Percentiles rank a stretch among this genome's conserved stretches.
Evolutionary conservation across 2,329 filamentous ascomycete genomes (phyloP).

Genomic region (Fusarium lyarnte): DNA sequence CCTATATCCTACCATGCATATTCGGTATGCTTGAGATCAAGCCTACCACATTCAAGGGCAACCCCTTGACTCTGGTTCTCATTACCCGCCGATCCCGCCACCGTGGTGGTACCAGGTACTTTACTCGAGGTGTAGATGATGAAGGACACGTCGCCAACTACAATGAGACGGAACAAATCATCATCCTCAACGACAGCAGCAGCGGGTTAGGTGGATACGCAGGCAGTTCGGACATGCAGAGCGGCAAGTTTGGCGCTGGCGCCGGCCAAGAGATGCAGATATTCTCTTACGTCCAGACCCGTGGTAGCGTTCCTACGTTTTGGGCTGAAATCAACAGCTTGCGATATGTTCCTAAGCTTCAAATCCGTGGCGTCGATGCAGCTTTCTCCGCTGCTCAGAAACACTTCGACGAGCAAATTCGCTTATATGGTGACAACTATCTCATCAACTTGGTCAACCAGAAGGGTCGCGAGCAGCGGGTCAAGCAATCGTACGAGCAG

Average conservation of each 20-base stretch:
- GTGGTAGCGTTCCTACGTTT: slow-evolving; percentile 93
- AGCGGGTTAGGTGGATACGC: slow-evolving; percentile 82
- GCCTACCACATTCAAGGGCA: slow-evolving; percentile 85
- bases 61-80: slow-evolving; percentile 82
- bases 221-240: slow-evolving; percentile 78
- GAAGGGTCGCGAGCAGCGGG: slow-evolving; percentile 85
- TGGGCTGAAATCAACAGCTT: slow-evolving; percentile 97
- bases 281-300: slow-evolving; percentile 93
- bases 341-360: slow-evolving; percentile 88
- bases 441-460: slow-evolving; percentile 98
- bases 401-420: slow-evolving; percentile 94
- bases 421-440: slow-evolving; percentile 94
- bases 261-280: slow-evolving; percentile 83
- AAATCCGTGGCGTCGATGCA: slow-evolving; percentile 84
- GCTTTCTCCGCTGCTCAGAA: slow-evolving; percentile 81
- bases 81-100: slow-evolving; percentile 91
- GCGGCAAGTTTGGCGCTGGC: slow-evolving; percentile 69
- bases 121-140: slow-evolving; percentile 93
- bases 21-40: slow-evolving; percentile 96
- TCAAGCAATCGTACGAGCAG: slow-evolving; percentile 95
- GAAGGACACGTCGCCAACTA: slow-evolving; percentile 97
- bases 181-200: slow-evolving; percentile 85
- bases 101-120: slow-evolving; percentile 91
- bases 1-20: slow-evolving; percentile 94
- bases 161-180: slow-evolving; percentile 96